Percentiles rank a stretch among this genome's conserved stretches.
These are phyloP conservation scores for Trypanosoma conorhini DNA, from an alignment of 208 protist species.

Conservation along the genomic window DNA sequence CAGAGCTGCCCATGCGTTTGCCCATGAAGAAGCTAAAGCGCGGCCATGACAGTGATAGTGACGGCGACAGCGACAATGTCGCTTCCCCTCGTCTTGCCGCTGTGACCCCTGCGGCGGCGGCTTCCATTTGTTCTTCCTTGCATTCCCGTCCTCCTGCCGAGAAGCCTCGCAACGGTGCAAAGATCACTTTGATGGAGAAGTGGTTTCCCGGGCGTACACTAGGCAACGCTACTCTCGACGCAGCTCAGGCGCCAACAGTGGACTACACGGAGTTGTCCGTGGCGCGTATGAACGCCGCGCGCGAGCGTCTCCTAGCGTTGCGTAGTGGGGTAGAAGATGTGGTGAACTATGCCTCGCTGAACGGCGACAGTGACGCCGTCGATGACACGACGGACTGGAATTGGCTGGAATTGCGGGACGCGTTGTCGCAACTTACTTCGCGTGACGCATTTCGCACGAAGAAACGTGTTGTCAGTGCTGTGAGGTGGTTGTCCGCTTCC, in stretches of 20 bases:
- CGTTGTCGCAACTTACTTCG: conserved; percentile 25
- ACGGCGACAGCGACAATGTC: neutral
- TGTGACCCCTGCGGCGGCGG: neutral
- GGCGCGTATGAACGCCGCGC: conserved; percentile 43
- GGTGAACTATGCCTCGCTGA: conserved; percentile 3
- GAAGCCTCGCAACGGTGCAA: conserved; percentile 5
- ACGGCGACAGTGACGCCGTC: conserved; percentile 1
- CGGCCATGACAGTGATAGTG: conserved; percentile 19
- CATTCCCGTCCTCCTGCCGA: neutral
- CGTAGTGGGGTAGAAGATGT: conserved; percentile 69
- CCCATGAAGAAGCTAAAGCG: conserved; percentile 34
- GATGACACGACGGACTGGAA: conserved; percentile 12
- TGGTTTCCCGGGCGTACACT: conserved; percentile 76
- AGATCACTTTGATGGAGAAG: conserved; percentile 58
- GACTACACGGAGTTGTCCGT: conserved; percentile 49
- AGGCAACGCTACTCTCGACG: conserved; percentile 60
- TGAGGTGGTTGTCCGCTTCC: conserved; percentile 11
- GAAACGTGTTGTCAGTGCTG: conserved; percentile 14
- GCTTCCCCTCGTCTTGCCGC: neutral
- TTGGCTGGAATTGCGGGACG: conserved; percentile 31
- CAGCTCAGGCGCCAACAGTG: conserved; percentile 40
- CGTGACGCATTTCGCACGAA: conserved; percentile 8
- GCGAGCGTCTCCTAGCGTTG: conserved; percentile 62
- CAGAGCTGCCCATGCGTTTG: neutral
- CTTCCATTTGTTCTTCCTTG: neutral